Conservation (phyloP, 768 basidiomycete genomes). For the Amanita molliuscula region DNA sequence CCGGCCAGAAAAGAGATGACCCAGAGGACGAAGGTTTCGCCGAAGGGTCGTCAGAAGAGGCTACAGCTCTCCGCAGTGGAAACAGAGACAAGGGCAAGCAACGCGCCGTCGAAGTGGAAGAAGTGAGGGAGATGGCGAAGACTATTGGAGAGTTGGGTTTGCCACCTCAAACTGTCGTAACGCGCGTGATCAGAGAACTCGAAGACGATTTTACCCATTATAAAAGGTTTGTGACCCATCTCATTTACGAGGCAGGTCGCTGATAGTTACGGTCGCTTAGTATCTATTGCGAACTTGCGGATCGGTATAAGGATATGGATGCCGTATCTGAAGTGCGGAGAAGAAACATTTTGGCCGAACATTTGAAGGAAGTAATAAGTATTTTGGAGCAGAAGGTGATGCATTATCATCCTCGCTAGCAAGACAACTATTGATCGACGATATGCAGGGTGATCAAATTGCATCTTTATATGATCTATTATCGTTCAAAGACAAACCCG, state of each 20-base stretch:
- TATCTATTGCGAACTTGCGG: conserved; percentile 83
- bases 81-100: conserved; percentile 19
- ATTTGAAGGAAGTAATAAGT: conserved; percentile 87
- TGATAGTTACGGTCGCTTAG: conserved; percentile 28
- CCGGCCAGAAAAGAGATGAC: conserved; percentile 5
- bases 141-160: conserved; percentile 24
- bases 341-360: conserved; percentile 78
- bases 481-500: conserved; percentile 62
- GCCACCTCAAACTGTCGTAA: conserved; percentile 83
- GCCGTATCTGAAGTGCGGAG: conserved; percentile 72
- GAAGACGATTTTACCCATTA: conserved; percentile 96
- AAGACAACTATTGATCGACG: not conserved
- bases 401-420: not conserved
- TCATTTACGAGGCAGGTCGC: conserved; percentile 2
- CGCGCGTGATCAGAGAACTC: conserved; percentile 74
- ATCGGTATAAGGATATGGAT: conserved; percentile 88
- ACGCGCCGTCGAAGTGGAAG: conserved; percentile 17
- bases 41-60: conserved; percentile 23
- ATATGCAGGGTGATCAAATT: conserved; percentile 78
- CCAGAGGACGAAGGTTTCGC: conserved; percentile 36
- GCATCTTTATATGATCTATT: conserved; percentile 83
- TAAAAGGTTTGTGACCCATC: conserved; percentile 59
- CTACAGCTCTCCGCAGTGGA: conserved; percentile 19
- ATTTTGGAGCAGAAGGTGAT: conserved; percentile 82
- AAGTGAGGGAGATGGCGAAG: conserved; percentile 20